These are phyloP conservation scores for Cordyceps sp. DNA, from an alignment of 2,329 filamentous ascomycete genomes.

Conservation along the genomic window DNA sequence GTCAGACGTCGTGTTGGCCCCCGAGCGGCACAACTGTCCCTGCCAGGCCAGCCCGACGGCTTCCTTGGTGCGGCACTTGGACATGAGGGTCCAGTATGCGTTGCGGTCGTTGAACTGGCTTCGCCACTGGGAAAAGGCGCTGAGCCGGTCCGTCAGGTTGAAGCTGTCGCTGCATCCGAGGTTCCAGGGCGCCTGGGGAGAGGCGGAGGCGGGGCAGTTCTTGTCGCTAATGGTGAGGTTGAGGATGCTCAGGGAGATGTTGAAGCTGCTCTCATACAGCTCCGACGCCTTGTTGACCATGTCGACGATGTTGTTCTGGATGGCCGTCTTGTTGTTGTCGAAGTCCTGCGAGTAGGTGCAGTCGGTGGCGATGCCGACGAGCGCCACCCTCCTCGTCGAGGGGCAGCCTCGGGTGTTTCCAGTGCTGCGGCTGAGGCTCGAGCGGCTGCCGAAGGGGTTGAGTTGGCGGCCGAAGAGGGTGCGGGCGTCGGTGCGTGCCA, in stretches of 20 bases:
- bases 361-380: conserved; percentile 84
- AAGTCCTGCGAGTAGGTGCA: conserved; percentile 73
- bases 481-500: conserved; percentile 43
- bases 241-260: conserved; percentile 79
- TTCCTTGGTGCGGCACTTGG: conserved; percentile 61
- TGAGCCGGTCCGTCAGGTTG: conserved; percentile 62
- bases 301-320: conserved; percentile 59
- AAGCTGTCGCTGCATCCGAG: conserved; percentile 46
- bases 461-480: conserved; percentile 59
- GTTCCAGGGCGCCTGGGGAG: conserved; percentile 67
- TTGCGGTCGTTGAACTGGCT: conserved; percentile 62
- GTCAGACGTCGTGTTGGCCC: conserved; percentile 29
- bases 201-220: conserved; percentile 55
- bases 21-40: conserved; percentile 62
- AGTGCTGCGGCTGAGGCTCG: conserved; percentile 54
- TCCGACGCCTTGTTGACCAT: conserved; percentile 77
- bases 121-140: conserved; percentile 79
- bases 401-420: conserved; percentile 64
- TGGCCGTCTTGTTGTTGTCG: conserved; percentile 38
- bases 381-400: conserved; percentile 73
- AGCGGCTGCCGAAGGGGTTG: conserved; percentile 53
- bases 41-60: conserved; percentile 91
- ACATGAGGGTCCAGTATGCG: conserved; percentile 85
- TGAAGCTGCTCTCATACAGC: conserved; percentile 82
- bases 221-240: conserved; percentile 66